A percentile compares a stretch with the other conserved stretches of the same genome.
These are phyloP conservation scores for Podospora conica DNA, from an alignment of 495 filamentous ascomycete species.

Conservation along the genomic window DNA sequence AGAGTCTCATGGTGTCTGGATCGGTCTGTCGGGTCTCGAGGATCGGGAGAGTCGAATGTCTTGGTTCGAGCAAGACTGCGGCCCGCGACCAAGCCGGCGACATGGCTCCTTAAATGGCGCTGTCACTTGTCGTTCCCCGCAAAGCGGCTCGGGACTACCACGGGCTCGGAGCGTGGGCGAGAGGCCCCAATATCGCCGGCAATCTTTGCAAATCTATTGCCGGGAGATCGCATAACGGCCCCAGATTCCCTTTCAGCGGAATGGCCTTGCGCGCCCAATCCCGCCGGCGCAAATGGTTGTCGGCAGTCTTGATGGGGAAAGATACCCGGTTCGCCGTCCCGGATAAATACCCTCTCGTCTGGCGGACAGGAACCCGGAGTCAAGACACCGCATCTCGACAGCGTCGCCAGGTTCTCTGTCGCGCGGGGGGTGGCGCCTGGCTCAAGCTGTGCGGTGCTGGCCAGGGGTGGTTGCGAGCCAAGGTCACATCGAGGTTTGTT, in stretches of 20 bases:
- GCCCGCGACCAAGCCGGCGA: background rate
- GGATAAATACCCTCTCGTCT: slow-evolving; percentile 2
- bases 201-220: slow-evolving; percentile 7
- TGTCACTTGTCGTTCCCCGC: background rate
- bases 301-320: slow-evolving; percentile 6
- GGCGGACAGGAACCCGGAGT: background rate
- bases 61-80: background rate
- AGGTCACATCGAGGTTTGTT: background rate
- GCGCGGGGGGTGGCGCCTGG: background rate
- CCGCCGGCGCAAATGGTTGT: background rate
- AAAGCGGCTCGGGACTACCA: background rate
- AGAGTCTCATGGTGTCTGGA: slow-evolving; percentile 12
- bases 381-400: background rate
- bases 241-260: slow-evolving; percentile 3
- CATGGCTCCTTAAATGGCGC: background rate
- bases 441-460: background rate
- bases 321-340: slow-evolving; percentile 1
- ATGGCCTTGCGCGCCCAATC: background rate
- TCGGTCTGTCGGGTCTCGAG: background rate
- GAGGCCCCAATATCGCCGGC: background rate
- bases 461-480: background rate
- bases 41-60: background rate
- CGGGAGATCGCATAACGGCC: background rate
- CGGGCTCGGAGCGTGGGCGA: background rate
- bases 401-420: background rate